phyloP scores from a whole-genome alignment of 345 rosid species.

The Pugionium dolabratum region DNA sequence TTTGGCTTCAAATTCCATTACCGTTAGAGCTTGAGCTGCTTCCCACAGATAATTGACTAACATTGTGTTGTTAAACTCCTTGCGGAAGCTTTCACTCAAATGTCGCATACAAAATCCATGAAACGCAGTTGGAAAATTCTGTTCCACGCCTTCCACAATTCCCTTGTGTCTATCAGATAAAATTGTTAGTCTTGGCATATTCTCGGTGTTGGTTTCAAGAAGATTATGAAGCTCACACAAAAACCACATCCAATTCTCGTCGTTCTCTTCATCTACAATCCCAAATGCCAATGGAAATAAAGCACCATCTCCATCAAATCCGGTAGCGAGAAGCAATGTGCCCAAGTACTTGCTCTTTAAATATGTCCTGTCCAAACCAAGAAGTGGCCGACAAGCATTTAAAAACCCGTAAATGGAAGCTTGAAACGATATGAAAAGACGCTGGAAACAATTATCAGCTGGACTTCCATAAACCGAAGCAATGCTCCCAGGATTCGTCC shows the following conservation, averaged over 20 bases:
- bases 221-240: constrained; percentile 89
- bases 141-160: constrained; percentile 88
- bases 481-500: constrained; percentile 90
- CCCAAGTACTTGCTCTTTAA: constrained; percentile 94
- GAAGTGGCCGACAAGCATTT: constrained; percentile 93
- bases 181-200: constrained; percentile 96
- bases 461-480: constrained; percentile 86
- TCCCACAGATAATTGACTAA: constrained; percentile 92
- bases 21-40: constrained; percentile 90
- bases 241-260: constrained; percentile 99
- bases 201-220: constrained; percentile 90
- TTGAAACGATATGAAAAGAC: constrained; percentile 93
- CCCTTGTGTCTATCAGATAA: constrained; percentile 91
- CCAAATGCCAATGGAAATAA: constrained; percentile 95
- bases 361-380: constrained; percentile 85
- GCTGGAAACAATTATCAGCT: constrained; percentile 79
- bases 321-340: constrained; percentile 89
- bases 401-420: constrained; percentile 96
- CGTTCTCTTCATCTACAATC: constrained; percentile 92
- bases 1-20: constrained; percentile 88
- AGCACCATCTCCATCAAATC: constrained; percentile 96
- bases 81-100: constrained; percentile 88
- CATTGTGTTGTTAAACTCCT: constrained; percentile 91
- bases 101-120: constrained; percentile 98
- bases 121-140: constrained; percentile 92